Conservation (phyloP, 345 rosid species). For the Populus simonii region DNA sequence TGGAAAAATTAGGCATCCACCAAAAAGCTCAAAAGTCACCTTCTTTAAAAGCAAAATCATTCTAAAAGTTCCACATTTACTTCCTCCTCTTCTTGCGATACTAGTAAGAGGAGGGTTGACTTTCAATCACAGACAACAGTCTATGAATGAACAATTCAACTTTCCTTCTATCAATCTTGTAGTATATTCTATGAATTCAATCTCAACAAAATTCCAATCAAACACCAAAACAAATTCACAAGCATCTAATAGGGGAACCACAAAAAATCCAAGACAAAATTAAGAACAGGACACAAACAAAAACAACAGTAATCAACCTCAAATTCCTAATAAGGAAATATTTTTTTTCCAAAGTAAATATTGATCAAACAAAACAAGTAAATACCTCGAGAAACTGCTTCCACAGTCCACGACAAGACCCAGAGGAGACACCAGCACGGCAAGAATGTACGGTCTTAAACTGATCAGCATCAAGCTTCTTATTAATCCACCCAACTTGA, state of each 20-base stretch:
- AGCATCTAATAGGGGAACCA: background rate
- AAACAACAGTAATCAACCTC: background rate
- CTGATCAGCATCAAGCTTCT: constrained; percentile 82
- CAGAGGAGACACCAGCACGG: constrained; percentile 34
- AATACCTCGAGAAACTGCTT: constrained; percentile 39
- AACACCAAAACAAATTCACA: background rate
- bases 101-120: background rate
- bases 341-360: background rate
- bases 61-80: no score
- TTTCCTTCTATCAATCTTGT: background rate
- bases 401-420: constrained; percentile 35
- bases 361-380: background rate
- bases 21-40: no score
- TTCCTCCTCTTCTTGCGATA: no score
- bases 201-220: background rate
- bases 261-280: background rate
- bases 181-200: background rate
- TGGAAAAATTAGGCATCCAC: no score
- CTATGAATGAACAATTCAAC: background rate
- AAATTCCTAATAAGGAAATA: background rate
- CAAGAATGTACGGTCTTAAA: constrained; percentile 81
- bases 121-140: background rate
- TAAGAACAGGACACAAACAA: background rate
- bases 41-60: no score
- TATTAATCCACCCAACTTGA: constrained; percentile 79